Evolutionary conservation across 345 rosid species (phyloP), one percentile per base, ranked within the genome.

Genomic region (Zanthoxylum bungeanum): DNA sequence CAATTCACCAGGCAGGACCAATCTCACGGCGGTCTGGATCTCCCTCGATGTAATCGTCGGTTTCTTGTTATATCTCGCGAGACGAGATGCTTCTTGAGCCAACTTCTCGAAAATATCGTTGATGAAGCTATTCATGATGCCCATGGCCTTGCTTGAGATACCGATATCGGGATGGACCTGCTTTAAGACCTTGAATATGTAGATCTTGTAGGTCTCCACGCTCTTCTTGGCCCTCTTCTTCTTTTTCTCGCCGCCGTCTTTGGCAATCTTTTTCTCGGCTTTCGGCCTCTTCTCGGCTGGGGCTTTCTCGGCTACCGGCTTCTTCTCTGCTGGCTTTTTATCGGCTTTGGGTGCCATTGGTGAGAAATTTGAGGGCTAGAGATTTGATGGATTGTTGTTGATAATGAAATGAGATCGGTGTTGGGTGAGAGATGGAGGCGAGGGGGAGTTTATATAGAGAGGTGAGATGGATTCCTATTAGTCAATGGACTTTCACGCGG

Each of bases 131-230:
- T 75, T 75, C 78, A 69, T 75, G 44, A 75, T 75, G 14, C 78
- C 78, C 78, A 75, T 75, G 30, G 78, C 78, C 74, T 75, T 75
- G 74, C 78, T 75, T 3, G 78, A 75, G 22, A 69, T 63, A 19
- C 78, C 78, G 17, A 75, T 75, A 30, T 75, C 78, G 4, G 78
- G 78, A 14, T 75, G 78, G 16, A 75, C 78, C 69, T 75, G 78
- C 64, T 75, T 75, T 70, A 69, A 36, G 49, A 75, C 78, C 74
- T 75, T 75, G 57, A 75, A 75, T 68, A 76, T 76, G 70, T 76
- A 76, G 74, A 76, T 76, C 79, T 76, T 76, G 79, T 76, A 76
- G 34, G 79, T 76, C 61, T 76, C 79, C 21, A 76, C 66, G 60
- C 44, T 55, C 75, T 76, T 76, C 79, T 64, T 76, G 39, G 58